phyloP scores from a whole-genome alignment of 345 rosid species.

The Tarenaya hassleriana region DNA sequence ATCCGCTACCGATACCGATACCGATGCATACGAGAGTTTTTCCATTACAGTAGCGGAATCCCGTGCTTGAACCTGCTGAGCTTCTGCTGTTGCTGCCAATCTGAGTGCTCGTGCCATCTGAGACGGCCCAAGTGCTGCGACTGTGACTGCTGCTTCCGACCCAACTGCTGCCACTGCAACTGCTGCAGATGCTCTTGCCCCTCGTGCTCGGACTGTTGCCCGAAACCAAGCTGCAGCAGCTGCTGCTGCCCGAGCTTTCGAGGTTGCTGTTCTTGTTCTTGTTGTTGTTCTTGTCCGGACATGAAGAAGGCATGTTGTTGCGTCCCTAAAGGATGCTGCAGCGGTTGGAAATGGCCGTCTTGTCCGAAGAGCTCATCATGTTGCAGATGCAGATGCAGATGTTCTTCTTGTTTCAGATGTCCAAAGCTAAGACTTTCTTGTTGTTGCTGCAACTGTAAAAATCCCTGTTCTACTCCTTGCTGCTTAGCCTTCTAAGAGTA shows the following conservation, averaged over 20 bases:
- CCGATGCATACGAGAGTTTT: too few relatives aligned
- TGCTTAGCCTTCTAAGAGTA: conserved; percentile 40
- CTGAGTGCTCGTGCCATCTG: conserved; percentile 42
- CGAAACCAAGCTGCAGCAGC: conserved; percentile 31
- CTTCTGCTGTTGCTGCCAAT: conserved; percentile 69
- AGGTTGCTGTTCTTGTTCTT: too few relatives aligned
- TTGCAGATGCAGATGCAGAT: conserved; percentile 38
- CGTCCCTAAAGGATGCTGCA: conserved; percentile 38
- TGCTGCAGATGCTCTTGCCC: conserved; percentile 30
- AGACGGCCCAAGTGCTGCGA: conserved; percentile 49
- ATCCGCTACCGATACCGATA: too few relatives aligned
- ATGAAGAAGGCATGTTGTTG: conserved; percentile 39
- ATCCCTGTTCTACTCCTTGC: conserved; percentile 45
- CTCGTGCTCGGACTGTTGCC: conserved; percentile 37
- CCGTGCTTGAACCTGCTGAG: conserved; percentile 57
- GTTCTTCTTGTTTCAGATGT: conserved; percentile 44
- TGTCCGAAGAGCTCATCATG: conserved; percentile 47
- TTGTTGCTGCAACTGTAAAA: conserved; percentile 42
- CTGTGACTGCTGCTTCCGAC: too few relatives aligned
- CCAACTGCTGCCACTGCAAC: conserved; percentile 22
- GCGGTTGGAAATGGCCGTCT: conserved; percentile 36
- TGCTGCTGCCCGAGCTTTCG: conserved; percentile 36
- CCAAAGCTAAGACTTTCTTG: conserved; percentile 40
- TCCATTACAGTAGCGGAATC: conserved; percentile 39
- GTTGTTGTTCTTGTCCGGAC: conserved; percentile 42